phyloP scores from a whole-genome alignment of 176 grass and related monocot genomes.

The Zea mays region DNA sequence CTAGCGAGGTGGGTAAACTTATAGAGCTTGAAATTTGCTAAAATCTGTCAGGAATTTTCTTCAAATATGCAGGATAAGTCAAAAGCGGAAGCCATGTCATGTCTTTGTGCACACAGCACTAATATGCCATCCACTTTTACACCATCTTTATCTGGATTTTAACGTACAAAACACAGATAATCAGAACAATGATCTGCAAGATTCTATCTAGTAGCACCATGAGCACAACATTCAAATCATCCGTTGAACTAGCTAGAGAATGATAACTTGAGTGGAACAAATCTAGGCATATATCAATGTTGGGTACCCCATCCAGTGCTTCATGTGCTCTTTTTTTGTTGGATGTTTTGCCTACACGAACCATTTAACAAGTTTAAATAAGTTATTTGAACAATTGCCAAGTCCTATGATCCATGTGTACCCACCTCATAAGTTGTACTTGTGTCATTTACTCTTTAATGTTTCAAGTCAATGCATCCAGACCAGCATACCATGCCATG shows the following conservation, averaged over 20 bases:
- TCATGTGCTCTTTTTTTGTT: background rate
- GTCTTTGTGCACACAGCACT: background rate
- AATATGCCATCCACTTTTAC: background rate
- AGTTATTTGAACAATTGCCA: no score
- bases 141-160: background rate
- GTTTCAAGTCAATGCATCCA: slow-evolving; percentile 20
- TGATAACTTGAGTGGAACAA: background rate
- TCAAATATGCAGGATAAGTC: background rate
- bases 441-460: background rate
- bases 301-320: background rate
- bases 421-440: background rate
- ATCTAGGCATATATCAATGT: background rate
- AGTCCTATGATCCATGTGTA: background rate
- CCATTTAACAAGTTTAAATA: background rate
- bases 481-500: background rate
- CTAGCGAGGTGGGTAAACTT: background rate
- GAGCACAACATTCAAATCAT: background rate
- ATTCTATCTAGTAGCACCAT: background rate
- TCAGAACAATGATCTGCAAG: background rate
- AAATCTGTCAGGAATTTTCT: background rate
- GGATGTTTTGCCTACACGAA: background rate
- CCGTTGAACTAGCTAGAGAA: background rate
- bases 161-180: background rate
- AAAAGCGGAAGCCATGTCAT: background rate
- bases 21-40: background rate